Evolutionary conservation across 345 rosid genomes (phyloP).

Genomic region (Eucalyptus coolabah): DNA sequence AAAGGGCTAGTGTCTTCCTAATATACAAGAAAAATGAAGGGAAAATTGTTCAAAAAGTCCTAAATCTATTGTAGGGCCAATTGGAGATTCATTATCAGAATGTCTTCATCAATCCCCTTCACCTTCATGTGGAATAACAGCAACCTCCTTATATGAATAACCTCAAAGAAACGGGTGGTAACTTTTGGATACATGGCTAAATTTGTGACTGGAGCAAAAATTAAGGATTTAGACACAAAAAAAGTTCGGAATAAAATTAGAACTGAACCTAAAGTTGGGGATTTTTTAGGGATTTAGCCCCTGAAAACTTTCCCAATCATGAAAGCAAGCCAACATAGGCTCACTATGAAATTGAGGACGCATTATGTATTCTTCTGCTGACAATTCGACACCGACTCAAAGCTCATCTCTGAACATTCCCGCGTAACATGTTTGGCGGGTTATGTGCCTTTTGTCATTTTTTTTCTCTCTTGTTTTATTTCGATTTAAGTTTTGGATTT

Average conservation of each 20-base stretch:
- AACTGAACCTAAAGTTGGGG: neutral
- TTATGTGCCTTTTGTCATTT: neutral
- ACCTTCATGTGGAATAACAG: neutral
- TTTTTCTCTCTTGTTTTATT: neutral
- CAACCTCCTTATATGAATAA: neutral
- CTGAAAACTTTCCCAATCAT: neutral
- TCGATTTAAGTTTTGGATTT: neutral
- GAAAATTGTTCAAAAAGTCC: neutral
- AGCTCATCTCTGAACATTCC: neutral
- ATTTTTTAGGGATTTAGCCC: neutral
- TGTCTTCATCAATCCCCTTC: neutral
- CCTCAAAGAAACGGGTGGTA: neutral
- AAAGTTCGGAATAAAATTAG: fast-evolving
- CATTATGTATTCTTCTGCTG: neutral
- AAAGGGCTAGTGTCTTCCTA: neutral
- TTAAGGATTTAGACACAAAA: neutral
- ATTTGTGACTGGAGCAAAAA: too few species aligned
- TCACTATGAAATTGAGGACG: neutral
- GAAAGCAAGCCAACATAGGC: neutral
- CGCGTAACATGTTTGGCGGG: neutral
- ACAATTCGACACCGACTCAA: neutral
- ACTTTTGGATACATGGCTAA: neutral
- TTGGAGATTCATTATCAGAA: neutral
- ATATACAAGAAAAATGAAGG: neutral
- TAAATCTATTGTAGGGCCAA: neutral